These are phyloP conservation scores for Hermanozyma aechmeae DNA, from an alignment of 805 yeast genomes.

Conservation along the genomic window DNA sequence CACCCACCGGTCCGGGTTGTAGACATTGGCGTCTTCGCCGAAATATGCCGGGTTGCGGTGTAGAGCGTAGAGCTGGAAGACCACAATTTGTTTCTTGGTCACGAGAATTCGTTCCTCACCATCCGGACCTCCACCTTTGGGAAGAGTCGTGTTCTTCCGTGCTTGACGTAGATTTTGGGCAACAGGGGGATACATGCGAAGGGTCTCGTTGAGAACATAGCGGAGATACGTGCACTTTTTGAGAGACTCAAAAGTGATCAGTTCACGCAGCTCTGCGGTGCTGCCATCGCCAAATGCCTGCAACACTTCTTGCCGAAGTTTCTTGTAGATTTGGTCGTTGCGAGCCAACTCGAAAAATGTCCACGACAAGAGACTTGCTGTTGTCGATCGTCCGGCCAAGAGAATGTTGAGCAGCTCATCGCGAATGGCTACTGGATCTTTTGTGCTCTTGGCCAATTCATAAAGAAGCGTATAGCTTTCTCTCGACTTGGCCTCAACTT, in stretches of 20 bases:
- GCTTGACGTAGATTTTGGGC: neutral
- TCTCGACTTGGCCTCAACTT: neutral
- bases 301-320: neutral
- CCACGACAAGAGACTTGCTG: neutral
- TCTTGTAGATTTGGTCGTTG: neutral
- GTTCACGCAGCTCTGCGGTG: neutral
- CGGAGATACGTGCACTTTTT: neutral
- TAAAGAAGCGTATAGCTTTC: neutral
- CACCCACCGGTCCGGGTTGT: constrained; percentile 9
- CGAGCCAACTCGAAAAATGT: neutral
- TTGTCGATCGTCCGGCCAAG: neutral
- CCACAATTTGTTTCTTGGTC: constrained; percentile 5
- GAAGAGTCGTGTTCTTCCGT: neutral
- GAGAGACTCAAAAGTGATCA: neutral
- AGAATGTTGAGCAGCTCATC: neutral
- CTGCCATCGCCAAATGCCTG: neutral
- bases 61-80: constrained; percentile 5
- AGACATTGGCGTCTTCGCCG: constrained; percentile 7
- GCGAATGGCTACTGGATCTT: neutral
- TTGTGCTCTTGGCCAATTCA: neutral
- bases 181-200: neutral
- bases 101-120: neutral
- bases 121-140: neutral
- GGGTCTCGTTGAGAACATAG: neutral
- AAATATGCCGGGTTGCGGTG: constrained; percentile 6